Evolutionary conservation across 345 rosid genomes (phyloP), one percentile per base, ranked within the genome.

Genomic region (Camelina laxa): DNA sequence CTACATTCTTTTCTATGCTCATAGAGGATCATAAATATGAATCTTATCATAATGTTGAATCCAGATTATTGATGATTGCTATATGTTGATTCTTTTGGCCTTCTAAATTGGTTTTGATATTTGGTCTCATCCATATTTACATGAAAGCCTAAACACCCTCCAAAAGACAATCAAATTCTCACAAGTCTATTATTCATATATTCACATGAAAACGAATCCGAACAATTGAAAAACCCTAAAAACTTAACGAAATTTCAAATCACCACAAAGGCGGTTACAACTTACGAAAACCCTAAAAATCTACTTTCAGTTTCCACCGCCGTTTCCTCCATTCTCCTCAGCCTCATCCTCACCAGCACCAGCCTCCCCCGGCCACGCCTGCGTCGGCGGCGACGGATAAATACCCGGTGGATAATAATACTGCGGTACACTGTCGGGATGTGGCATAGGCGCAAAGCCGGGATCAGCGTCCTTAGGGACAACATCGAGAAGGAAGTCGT

Each of bases 401-500:
- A 85, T 84, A 21, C 27, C 88, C 14, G 89, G 88, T 0, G 93
- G 93, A 69, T 89, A 90, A 75, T 71, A 88, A 73, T 86, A 88
- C 15, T 33, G 60, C 2, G 89, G 89, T 11, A 86, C 87, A 61
- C 93, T 80, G 3, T 87, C 90, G 0, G 89, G 73, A 50, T 91
- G 63, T 19, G 87, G 90, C 13, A 84, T 22, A 17, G 35, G 83
- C 72, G 79, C 73, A 4, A 78, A 86, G n/a, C 80, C 87, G 12
- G 81, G 67, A 11, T 80, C 84, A 30, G 81, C 85, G 35, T 86
- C 95, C 30, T 94, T 73, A 10, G 97, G 98, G 42, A 90, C 90
- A 60, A 88, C 83, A 67, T 90, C 98, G 4, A 88, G 89, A 67
- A 88, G 80, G 70, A 92, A 90, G 64, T 92, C 97, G 66, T 86